Conservation (phyloP, 805 yeast genomes). For the Ogataea thermomethanolica region DNA sequence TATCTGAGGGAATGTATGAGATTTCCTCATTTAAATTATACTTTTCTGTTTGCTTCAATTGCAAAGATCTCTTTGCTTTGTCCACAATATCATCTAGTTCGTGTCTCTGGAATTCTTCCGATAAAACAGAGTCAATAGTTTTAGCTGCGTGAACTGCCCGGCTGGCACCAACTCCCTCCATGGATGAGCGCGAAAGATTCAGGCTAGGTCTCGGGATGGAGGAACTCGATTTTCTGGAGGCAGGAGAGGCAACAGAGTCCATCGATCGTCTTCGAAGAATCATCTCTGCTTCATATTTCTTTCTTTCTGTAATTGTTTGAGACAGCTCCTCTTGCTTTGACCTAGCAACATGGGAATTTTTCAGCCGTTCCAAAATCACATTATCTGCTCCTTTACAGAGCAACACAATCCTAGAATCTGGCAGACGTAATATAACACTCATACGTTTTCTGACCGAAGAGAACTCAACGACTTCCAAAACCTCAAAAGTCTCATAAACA, state of each 20-base stretch:
- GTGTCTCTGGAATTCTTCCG: constrained; percentile 42
- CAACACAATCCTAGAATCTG: constrained; percentile 69
- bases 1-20: constrained; percentile 50
- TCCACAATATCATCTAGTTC: constrained; percentile 53
- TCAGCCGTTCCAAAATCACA: constrained; percentile 72
- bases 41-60: constrained; percentile 53
- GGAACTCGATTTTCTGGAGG: constrained; percentile 28
- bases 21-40: constrained; percentile 36
- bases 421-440: constrained; percentile 81
- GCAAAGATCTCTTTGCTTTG: constrained; percentile 55
- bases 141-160: constrained; percentile 2
- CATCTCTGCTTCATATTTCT: constrained; percentile 71
- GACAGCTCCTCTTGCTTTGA: constrained; percentile 64
- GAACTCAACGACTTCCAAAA: constrained; percentile 82
- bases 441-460: constrained; percentile 86
- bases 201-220: constrained; percentile 24
- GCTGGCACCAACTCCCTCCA: constrained; percentile 7
- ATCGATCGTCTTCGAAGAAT: constrained; percentile 55
- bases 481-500: constrained; percentile 61
- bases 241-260: constrained; percentile 29
- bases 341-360: constrained; percentile 53
- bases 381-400: constrained; percentile 97
- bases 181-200: constrained; percentile 28
- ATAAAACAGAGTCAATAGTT: constrained; percentile 23
- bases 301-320: constrained; percentile 55